A percentile compares a stretch with the other conserved stretches of the same genome.
Conservation (phyloP, 768 basidiomycete species). For the Royoungia palumana region DNA sequence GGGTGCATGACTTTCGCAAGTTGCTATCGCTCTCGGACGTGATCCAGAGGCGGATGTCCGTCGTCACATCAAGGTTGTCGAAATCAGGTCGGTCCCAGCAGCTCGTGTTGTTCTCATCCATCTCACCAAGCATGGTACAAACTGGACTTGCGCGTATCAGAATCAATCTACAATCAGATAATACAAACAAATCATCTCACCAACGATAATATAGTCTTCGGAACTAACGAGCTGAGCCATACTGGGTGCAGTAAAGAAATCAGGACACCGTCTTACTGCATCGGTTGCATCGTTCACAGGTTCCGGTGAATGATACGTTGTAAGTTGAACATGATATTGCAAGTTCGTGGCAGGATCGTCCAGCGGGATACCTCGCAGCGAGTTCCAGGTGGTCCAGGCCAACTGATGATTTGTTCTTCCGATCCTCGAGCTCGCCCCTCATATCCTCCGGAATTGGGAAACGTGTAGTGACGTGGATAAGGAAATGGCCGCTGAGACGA, state of each 20-base stretch:
- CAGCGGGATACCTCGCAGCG: slow-evolving; percentile 8
- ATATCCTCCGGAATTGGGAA: slow-evolving; percentile 2
- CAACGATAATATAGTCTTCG: slow-evolving; percentile 4
- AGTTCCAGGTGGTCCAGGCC: neutral
- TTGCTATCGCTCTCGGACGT: slow-evolving; percentile 5
- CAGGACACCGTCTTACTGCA: slow-evolving; percentile 12
- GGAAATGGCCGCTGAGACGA: slow-evolving; percentile 17
- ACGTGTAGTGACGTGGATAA: slow-evolving; percentile 3
- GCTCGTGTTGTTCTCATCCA: slow-evolving; percentile 5
- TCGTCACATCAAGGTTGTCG: slow-evolving; percentile 2
- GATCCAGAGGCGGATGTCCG: slow-evolving; percentile 12
- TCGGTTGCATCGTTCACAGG: slow-evolving; percentile 6
- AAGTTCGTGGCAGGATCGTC: slow-evolving; percentile 2
- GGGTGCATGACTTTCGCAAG: slow-evolving; percentile 8
- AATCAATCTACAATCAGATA: neutral
- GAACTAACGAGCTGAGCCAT: slow-evolving; percentile 11
- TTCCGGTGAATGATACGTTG: slow-evolving; percentile 8
- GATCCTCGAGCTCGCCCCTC: too few relatives aligned
- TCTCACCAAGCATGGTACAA: slow-evolving; percentile 7
- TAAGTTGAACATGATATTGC: slow-evolving; percentile 11
- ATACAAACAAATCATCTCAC: neutral
- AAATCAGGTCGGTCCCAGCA: neutral
- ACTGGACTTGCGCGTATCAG: neutral
- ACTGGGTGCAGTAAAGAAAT: slow-evolving; percentile 14
- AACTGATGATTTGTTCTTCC: too few relatives aligned